Percentiles rank a stretch among this genome's conserved stretches.
Conservation (phyloP, 2,329 filamentous ascomycete species). For the Pyrenophora graminea region DNA sequence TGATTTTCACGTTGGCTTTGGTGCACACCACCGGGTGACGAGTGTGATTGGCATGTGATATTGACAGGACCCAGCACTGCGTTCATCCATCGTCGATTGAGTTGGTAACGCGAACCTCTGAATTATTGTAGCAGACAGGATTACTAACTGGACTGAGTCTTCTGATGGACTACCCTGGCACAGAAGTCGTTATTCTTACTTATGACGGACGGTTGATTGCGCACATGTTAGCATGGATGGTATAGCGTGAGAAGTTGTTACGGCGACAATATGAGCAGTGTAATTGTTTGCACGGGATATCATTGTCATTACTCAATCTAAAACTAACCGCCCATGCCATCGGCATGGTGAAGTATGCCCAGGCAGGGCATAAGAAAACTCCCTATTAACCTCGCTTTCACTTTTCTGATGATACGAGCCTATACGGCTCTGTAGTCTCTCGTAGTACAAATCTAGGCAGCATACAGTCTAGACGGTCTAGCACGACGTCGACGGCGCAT, state of each 20-base stretch:
- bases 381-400: slow-evolving; percentile 3
- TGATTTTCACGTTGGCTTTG: slow-evolving; percentile 9
- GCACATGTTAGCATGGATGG: too few species aligned
- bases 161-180: too few species aligned
- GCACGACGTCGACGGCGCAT: neutral
- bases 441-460: neutral
- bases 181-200: too few species aligned
- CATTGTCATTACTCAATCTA: slow-evolving; percentile 11
- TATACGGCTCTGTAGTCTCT: neutral
- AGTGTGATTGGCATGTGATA: neutral
- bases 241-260: too few species aligned
- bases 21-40: neutral
- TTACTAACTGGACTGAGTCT: too few species aligned
- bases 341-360: neutral
- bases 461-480: neutral
- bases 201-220: too few species aligned
- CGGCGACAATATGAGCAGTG: too few species aligned
- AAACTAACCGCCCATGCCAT: neutral
- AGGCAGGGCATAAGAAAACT: neutral
- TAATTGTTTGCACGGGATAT: slow-evolving; percentile 3
- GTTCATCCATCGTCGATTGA: neutral
- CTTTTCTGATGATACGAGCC: slow-evolving; percentile 3
- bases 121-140: neutral
- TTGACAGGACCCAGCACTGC: neutral
- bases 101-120: too few species aligned